Evolutionary conservation across 2,329 filamentous ascomycete genomes (phyloP).

Genomic region (Dothistroma septosporum): DNA sequence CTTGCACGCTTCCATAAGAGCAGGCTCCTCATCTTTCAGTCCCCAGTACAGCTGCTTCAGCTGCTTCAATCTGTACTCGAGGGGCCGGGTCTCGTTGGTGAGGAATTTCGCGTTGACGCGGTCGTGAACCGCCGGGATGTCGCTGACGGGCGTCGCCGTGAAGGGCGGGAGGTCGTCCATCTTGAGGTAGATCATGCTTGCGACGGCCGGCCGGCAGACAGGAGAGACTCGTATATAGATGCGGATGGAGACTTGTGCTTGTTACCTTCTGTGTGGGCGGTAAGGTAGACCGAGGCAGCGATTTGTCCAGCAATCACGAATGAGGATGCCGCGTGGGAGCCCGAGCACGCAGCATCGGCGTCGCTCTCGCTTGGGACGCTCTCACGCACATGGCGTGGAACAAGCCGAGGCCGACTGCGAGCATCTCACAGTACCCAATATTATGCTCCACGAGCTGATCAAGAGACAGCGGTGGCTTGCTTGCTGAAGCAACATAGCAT

Average conservation of each 20-base stretch:
- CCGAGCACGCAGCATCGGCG: too few relatives aligned
- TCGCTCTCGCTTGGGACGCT: too few relatives aligned
- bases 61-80: constrained; percentile 79
- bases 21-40: constrained; percentile 69
- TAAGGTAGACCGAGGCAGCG: background rate
- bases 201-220: background rate
- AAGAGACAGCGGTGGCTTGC: too few relatives aligned
- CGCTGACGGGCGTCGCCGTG: constrained; percentile 57
- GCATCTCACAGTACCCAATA: too few relatives aligned
- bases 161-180: constrained; percentile 15
- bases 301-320: background rate
- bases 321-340: too few relatives aligned
- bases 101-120: constrained; percentile 66
- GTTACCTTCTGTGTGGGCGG: background rate
- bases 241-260: background rate
- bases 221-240: background rate
- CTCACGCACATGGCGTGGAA: too few relatives aligned
- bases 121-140: constrained; percentile 60
- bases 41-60: constrained; percentile 94
- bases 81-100: constrained; percentile 73
- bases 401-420: too few relatives aligned
- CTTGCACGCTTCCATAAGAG: constrained; percentile 69
- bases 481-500: too few relatives aligned
- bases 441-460: too few relatives aligned
- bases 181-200: constrained; percentile 7